phyloP scores from a whole-genome alignment of 2,329 filamentous ascomycete species.

The Epichloe baconii region DNA sequence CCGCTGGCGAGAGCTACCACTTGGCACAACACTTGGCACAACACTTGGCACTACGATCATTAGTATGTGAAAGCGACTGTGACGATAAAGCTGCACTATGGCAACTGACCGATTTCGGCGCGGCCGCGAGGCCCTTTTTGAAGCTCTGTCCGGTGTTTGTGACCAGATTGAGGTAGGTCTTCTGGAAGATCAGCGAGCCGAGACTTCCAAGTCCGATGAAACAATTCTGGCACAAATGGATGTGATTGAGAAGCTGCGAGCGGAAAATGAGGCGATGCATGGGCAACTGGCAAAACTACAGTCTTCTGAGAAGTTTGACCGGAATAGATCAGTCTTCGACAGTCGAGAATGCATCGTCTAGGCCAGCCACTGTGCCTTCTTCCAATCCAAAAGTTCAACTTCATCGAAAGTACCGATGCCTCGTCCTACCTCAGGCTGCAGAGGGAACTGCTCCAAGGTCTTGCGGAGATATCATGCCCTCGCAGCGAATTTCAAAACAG shows the following conservation, averaged over 20 bases:
- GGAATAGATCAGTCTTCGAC: not conserved
- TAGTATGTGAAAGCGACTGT: not conserved
- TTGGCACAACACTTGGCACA: not conserved
- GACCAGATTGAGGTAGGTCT: constrained; percentile 19
- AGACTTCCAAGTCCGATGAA: not conserved
- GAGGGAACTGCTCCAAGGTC: constrained; percentile 22
- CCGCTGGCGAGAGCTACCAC: not conserved
- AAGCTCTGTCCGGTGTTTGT: constrained; percentile 27
- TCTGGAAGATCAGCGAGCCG: not conserved
- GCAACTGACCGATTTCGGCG: constrained; percentile 23
- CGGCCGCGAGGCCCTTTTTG: constrained; percentile 26
- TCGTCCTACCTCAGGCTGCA: constrained; percentile 12
- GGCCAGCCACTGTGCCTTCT: not conserved
- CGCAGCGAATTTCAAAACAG: constrained; percentile 26
- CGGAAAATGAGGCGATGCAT: constrained; percentile 29
- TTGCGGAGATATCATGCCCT: constrained; percentile 28
- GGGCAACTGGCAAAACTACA: constrained; percentile 17
- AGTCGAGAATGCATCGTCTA: not conserved
- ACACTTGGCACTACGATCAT: not conserved
- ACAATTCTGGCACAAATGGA: constrained; percentile 4
- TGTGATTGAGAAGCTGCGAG: constrained; percentile 23
- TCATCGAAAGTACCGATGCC: constrained; percentile 3
- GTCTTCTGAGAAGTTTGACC: not conserved
- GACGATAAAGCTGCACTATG: constrained; percentile 16
- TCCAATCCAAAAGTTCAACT: not conserved